Conservation (phyloP, 352 stramenopile genomes). For the Globisporangium parvum region DNA sequence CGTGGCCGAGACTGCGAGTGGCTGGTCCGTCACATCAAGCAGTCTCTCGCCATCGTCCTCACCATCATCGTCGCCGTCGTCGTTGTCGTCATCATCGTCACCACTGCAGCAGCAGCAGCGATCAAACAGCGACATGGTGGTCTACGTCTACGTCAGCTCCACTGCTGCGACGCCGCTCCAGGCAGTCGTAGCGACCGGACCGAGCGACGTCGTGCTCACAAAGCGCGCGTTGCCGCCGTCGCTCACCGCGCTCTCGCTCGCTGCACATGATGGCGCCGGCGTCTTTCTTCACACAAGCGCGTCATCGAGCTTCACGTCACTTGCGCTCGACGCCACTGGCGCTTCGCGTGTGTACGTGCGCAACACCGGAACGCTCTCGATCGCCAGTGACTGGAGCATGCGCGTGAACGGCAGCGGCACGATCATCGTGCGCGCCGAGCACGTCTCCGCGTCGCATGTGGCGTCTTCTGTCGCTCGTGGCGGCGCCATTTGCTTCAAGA, state of each 20-base stretch:
- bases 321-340: not conserved
- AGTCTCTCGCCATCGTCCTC: not conserved
- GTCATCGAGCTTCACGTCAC: not conserved
- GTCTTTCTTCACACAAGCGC: not conserved
- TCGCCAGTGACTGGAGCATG: not conserved
- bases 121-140: not conserved
- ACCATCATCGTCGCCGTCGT: too few relatives aligned
- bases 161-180: not conserved
- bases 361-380: not conserved
- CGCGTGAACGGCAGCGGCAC: not conserved
- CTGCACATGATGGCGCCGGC: not conserved
- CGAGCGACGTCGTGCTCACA: slow-evolving; percentile 5
- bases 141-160: slow-evolving; percentile 3
- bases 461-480: not conserved
- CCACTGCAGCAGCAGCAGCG: too few relatives aligned
- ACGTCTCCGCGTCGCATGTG: not conserved
- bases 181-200: slow-evolving; percentile 1
- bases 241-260: not conserved
- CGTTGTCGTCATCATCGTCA: too few relatives aligned
- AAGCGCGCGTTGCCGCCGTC: not conserved
- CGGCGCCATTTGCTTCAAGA: slow-evolving; percentile 1
- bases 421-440: not conserved
- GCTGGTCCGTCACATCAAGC: not conserved
- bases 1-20: not conserved
- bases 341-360: slow-evolving; percentile 1